phyloP scores from a whole-genome alignment of 139 green algal species.

The Ettlia oleoabundans region DNA sequence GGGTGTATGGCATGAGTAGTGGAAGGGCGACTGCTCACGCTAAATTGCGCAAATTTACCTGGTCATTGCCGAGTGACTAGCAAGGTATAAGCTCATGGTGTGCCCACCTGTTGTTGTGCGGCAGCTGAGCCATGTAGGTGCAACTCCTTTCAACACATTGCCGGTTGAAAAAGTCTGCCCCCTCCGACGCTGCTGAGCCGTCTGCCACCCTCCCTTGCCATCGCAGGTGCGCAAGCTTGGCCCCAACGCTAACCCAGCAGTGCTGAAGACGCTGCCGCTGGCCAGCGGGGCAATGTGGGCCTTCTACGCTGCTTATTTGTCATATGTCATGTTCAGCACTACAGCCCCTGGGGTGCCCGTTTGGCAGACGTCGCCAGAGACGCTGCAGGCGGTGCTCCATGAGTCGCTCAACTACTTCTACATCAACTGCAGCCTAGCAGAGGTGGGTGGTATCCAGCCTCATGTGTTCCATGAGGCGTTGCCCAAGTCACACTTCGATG shows the following conservation, averaged over 20 bases:
- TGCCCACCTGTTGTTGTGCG: too few relatives aligned
- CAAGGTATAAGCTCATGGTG: too few relatives aligned
- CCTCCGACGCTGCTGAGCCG: too few relatives aligned
- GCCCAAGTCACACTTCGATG: too few relatives aligned
- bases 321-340: conserved; percentile 62
- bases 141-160: too few relatives aligned
- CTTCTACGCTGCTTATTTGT: conserved; percentile 70
- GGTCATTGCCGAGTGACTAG: too few relatives aligned
- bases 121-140: too few relatives aligned
- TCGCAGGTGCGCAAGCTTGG: conserved; percentile 63
- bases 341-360: conserved; percentile 62
- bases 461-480: neutral
- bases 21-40: too few relatives aligned
- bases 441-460: neutral
- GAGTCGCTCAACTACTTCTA: conserved; percentile 91
- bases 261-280: conserved; percentile 62
- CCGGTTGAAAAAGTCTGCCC: too few relatives aligned
- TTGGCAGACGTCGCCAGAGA: conserved; percentile 48
- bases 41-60: too few relatives aligned
- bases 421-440: conserved; percentile 70
- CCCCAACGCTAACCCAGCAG: conserved; percentile 59
- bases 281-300: conserved; percentile 57
- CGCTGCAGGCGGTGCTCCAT: conserved; percentile 60
- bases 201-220: too few relatives aligned
- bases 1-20: too few relatives aligned